These are phyloP conservation scores for Ganoderma multipileum DNA, from an alignment of 1,284 basidiomycete species.

Conservation along the genomic window DNA sequence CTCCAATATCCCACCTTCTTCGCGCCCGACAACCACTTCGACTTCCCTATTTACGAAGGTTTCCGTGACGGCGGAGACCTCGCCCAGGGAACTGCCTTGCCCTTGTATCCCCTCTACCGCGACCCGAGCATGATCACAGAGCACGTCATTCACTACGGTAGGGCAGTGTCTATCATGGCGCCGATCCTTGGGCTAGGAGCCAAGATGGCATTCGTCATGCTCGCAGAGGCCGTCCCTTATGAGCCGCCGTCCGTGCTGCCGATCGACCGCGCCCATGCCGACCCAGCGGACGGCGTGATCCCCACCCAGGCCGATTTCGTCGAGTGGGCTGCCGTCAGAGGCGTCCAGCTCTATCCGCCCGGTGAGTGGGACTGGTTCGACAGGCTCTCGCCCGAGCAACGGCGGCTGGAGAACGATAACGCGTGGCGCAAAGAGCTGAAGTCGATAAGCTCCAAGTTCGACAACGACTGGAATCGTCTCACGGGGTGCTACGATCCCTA, in stretches of 20 bases:
- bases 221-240: constrained; percentile 58
- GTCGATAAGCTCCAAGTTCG: constrained; percentile 53
- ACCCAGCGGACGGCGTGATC: constrained; percentile 35
- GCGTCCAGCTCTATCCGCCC: constrained; percentile 38
- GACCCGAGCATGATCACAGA: constrained; percentile 36
- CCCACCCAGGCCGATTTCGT: constrained; percentile 66
- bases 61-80: constrained; percentile 28
- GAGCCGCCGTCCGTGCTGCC: constrained; percentile 54
- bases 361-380: constrained; percentile 52
- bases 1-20: constrained; percentile 60
- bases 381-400: constrained; percentile 35
- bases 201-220: constrained; percentile 66
- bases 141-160: constrained; percentile 48
- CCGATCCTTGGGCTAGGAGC: constrained; percentile 65
- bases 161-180: constrained; percentile 45
- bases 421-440: constrained; percentile 35
- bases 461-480: constrained; percentile 65
- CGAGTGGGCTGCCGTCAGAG: constrained; percentile 58
- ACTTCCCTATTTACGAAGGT: constrained; percentile 51
- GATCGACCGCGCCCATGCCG: constrained; percentile 50
- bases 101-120: constrained; percentile 62
- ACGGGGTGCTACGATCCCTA: constrained; percentile 55
- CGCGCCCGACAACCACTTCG: constrained; percentile 66
- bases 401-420: constrained; percentile 38
- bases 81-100: constrained; percentile 43